These are phyloP conservation scores for Tolypocladium tropicale DNA, from an alignment of 2,329 filamentous ascomycete species.

Conservation along the genomic window DNA sequence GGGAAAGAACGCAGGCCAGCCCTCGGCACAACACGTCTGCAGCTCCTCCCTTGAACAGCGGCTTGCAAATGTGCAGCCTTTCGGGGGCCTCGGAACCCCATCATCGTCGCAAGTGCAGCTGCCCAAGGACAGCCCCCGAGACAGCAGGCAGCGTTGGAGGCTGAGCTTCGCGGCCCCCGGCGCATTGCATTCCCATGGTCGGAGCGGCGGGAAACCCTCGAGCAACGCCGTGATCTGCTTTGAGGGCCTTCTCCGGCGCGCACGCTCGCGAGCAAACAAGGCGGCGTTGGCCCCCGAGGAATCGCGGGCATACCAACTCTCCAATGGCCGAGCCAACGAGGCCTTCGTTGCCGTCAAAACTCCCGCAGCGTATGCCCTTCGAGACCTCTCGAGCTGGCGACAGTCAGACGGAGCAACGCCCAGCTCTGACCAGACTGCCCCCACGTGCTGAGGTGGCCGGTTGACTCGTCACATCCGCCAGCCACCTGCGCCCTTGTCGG, in stretches of 20 bases:
- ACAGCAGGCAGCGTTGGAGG: not conserved
- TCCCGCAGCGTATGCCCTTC: not conserved
- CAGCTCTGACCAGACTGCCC: not conserved
- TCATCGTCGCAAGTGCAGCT: not conserved
- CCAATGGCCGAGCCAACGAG: not conserved
- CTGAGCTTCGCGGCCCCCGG: not conserved
- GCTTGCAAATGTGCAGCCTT: too few species aligned
- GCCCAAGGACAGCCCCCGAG: not conserved
- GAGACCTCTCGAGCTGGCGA: not conserved
- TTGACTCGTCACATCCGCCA: not conserved
- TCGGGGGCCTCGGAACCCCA: not conserved
- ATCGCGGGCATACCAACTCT: not conserved
- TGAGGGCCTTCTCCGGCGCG: not conserved
- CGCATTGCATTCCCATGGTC: not conserved
- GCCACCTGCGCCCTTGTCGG: not conserved
- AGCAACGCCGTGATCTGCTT: not conserved
- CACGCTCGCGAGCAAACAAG: not conserved
- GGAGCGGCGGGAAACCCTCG: not conserved
- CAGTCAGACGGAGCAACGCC: not conserved
- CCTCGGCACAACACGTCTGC: too few species aligned
- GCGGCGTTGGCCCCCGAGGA: not conserved
- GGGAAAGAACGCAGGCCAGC: too few species aligned
- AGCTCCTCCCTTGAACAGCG: too few species aligned
- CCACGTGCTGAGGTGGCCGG: not conserved
- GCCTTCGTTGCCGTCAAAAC: not conserved